These are phyloP conservation scores for Silene conica DNA, from an alignment of 148 eudicot species.

Conservation along the genomic window DNA sequence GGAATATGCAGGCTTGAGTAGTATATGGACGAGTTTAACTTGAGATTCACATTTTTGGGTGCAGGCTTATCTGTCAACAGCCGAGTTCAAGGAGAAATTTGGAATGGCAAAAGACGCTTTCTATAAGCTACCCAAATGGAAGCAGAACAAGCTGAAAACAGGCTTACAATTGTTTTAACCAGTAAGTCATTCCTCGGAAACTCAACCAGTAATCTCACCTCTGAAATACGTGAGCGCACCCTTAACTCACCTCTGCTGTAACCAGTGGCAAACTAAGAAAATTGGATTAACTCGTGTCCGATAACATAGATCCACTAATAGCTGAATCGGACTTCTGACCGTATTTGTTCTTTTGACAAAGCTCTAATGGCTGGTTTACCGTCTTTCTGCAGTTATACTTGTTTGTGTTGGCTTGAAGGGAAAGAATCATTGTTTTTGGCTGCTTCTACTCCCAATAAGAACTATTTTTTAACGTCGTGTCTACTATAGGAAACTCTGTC, in stretches of 20 bases:
- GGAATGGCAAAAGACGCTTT: slow-evolving; percentile 73
- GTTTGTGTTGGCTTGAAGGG: slow-evolving; percentile 36
- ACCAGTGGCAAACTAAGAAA: no score
- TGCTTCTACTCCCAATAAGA: slow-evolving; percentile 74
- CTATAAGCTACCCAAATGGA: slow-evolving; percentile 93
- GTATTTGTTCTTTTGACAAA: neutral
- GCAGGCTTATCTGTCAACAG: slow-evolving; percentile 83
- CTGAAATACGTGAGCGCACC: no score
- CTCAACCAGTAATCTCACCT: slow-evolving; percentile 11
- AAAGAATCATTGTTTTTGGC: slow-evolving; percentile 66
- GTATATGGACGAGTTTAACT: neutral
- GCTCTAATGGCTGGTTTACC: neutral
- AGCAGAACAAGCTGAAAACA: slow-evolving; percentile 91
- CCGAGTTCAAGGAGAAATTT: slow-evolving; percentile 83
- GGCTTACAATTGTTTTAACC: slow-evolving; percentile 67
- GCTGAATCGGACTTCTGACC: neutral
- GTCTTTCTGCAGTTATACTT: slow-evolving; percentile 31
- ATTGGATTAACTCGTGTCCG: no score
- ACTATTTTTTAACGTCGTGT: slow-evolving; percentile 23
- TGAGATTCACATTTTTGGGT: slow-evolving; percentile 5
- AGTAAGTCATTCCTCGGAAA: slow-evolving; percentile 15
- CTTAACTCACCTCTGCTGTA: no score
- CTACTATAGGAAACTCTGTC: slow-evolving; percentile 23
- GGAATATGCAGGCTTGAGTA: neutral
- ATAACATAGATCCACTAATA: no score